Conservation (phyloP, 2,329 filamentous ascomycete genomes). For the Zasmidium cellare region DNA sequence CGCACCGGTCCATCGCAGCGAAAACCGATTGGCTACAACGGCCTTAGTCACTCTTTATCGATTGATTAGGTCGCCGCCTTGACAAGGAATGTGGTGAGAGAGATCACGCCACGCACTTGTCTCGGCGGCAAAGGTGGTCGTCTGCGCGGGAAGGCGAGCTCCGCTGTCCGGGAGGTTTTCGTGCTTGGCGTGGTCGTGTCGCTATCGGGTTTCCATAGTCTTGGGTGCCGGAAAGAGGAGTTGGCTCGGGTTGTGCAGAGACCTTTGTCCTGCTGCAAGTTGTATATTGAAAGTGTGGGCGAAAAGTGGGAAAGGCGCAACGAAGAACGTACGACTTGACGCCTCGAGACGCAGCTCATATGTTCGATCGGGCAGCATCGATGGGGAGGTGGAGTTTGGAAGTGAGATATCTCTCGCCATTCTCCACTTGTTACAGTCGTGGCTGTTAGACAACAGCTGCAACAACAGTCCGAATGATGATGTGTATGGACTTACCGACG, state of each 20-base stretch:
- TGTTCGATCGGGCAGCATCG: not conserved
- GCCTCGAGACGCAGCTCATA: not conserved
- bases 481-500: not conserved
- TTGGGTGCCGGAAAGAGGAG: not conserved
- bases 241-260: not conserved
- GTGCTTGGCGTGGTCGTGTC: too few relatives aligned
- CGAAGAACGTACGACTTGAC: constrained; percentile 1
- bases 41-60: not conserved
- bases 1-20: not conserved
- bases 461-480: not conserved
- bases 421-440: not conserved
- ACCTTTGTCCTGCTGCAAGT: not conserved
- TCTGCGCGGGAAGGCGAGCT: not conserved
- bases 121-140: not conserved
- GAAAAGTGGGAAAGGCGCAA: not conserved
- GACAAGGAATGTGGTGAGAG: constrained; percentile 14
- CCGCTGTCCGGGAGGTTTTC: not conserved
- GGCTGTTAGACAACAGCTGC: not conserved
- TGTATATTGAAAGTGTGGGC: constrained; percentile 3
- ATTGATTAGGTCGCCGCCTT: not conserved
- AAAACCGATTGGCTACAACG: constrained; percentile 8
- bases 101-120: constrained; percentile 10
- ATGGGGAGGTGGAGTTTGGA: not conserved
- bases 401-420: constrained; percentile 4
- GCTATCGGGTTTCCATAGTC: not conserved